phyloP scores from a whole-genome alignment of 2,329 filamentous ascomycete species.

The Alternaria burnsii region DNA sequence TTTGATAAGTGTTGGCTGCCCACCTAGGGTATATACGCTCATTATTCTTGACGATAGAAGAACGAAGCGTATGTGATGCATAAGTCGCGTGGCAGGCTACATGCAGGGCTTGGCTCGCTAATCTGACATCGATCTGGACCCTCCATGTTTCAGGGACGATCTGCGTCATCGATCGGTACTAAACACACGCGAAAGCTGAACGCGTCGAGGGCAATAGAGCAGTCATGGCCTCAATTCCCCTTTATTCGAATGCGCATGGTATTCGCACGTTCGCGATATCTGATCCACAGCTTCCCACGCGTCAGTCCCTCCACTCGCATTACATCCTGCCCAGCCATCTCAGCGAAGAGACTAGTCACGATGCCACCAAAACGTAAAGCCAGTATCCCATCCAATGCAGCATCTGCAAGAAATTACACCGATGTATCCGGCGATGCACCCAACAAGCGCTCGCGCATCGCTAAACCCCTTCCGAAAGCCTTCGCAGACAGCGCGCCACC shows the following conservation, averaged over 20 bases:
- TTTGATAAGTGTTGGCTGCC: too few species aligned
- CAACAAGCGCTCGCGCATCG: constrained; percentile 50
- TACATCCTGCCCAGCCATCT: background rate
- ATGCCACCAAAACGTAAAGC: constrained; percentile 35
- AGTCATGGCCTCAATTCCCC: background rate
- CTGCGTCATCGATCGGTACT: constrained; percentile 41
- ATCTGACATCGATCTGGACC: constrained; percentile 33
- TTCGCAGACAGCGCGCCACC: constrained; percentile 25
- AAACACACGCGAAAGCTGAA: constrained; percentile 20
- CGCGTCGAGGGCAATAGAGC: constrained; percentile 16
- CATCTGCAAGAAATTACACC: constrained; percentile 45
- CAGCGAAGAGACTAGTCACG: background rate
- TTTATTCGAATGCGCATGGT: background rate
- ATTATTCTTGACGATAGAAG: too few species aligned
- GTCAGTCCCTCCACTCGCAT: background rate
- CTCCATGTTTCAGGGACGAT: constrained; percentile 34
- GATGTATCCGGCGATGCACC: constrained; percentile 43
- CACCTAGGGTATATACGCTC: too few species aligned
- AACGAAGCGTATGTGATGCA: background rate
- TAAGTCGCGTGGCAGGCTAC: background rate
- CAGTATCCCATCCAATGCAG: constrained; percentile 43
- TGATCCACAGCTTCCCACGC: background rate
- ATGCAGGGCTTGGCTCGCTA: constrained; percentile 29
- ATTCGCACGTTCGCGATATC: background rate
- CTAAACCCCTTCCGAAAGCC: constrained; percentile 40